Percentiles rank a stretch among this genome's conserved stretches.
These are phyloP conservation scores for Blastobotrys terrestris DNA, from an alignment of 805 yeast genomes.

Conservation along the genomic window DNA sequence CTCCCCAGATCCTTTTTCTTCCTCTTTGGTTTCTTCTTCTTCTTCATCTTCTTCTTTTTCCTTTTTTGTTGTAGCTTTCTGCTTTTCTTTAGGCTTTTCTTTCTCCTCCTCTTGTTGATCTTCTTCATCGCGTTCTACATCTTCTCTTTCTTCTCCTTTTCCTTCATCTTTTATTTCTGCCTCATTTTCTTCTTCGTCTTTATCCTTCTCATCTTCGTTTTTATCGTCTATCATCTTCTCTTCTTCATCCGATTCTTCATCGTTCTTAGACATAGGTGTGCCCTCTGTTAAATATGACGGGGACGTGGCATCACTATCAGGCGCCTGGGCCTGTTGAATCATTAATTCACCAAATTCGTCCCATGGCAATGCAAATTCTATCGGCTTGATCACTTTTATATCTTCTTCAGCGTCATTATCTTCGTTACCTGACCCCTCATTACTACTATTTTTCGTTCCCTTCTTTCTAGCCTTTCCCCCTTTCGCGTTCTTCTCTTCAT, in stretches of 20 bases:
- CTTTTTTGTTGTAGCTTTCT: slow-evolving; percentile 2
- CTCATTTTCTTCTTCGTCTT: slow-evolving; percentile 17
- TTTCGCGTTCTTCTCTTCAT: slow-evolving; percentile 6
- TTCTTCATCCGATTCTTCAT: slow-evolving; percentile 13
- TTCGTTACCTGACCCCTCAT: slow-evolving; percentile 2
- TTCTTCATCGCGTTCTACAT: slow-evolving; percentile 1
- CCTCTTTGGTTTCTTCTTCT: slow-evolving; percentile 21
- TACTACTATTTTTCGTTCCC: slow-evolving; percentile 9
- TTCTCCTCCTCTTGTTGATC: slow-evolving; percentile 24
- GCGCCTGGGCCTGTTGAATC: slow-evolving; percentile 32
- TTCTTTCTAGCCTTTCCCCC: slow-evolving; percentile 3
- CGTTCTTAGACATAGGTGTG: background rate
- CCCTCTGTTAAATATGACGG: slow-evolving; percentile 1
- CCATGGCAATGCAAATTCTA: slow-evolving; percentile 40
- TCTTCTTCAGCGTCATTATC: slow-evolving; percentile 5
- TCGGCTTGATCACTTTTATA: slow-evolving; percentile 7
- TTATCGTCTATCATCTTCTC: slow-evolving; percentile 11
- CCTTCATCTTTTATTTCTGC: slow-evolving; percentile 10
- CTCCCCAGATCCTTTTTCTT: slow-evolving; percentile 18
- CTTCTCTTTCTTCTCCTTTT: slow-evolving; percentile 9
- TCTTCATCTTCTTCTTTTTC: slow-evolving; percentile 2
- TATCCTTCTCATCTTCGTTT: slow-evolving; percentile 5
- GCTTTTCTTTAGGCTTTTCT: background rate
- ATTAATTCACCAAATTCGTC: slow-evolving; percentile 40
- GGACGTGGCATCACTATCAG: slow-evolving; percentile 16